Evolutionary conservation across 768 basidiomycete species (phyloP), one percentile per base, ranked within the genome.

Genomic region (Russula abietina): DNA sequence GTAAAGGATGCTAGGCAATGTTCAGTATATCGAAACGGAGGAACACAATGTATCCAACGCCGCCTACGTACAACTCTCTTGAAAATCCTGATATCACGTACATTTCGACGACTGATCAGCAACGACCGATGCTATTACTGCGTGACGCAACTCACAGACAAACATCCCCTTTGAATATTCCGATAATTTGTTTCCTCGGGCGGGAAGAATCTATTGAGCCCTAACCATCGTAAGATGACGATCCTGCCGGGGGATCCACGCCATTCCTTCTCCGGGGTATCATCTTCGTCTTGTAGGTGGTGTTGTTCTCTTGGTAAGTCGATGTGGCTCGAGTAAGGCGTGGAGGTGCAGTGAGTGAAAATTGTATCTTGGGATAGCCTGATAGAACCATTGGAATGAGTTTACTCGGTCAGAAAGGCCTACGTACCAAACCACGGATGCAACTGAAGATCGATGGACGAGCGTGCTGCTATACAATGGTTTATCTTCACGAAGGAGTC

Each of bases 401-500:
- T n/a, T 5, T 14, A 24, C 32, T 14, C 43, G n/a, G 52, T 48
- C 9, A 24, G 17, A 63, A 59, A 16, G 46, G 26, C 36, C 1
- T 19, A 52, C 73, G 19, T 64, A 87, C 89, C 89, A 91, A 41
- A 77, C 73, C 1, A 91, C 75, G 2, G 86, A 87, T 22, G 85
- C 70, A 2, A 89, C 80, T 10, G 84, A 78, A 17, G 86, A 82
- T 66, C 81, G 83, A 67, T 91, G 89, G 14, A 92, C 77, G 33
- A 78, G 75, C 30, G 80, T 78, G 46, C 82, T 87, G 66, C 84
- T 87, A 69, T 90, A 91, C 3, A 92, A 70, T 0, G 90, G 89
- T 64, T 90, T 91, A 63, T 91, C 89, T 70, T 87, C 85, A 38
- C 87, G 78, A 53, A 76, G 74, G 55, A 85, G 73, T 55, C 71